Percentiles rank a stretch among this genome's conserved stretches.
phyloP scores from a whole-genome alignment of 2,329 filamentous ascomycete genomes.

The Calonectria pteridis region DNA sequence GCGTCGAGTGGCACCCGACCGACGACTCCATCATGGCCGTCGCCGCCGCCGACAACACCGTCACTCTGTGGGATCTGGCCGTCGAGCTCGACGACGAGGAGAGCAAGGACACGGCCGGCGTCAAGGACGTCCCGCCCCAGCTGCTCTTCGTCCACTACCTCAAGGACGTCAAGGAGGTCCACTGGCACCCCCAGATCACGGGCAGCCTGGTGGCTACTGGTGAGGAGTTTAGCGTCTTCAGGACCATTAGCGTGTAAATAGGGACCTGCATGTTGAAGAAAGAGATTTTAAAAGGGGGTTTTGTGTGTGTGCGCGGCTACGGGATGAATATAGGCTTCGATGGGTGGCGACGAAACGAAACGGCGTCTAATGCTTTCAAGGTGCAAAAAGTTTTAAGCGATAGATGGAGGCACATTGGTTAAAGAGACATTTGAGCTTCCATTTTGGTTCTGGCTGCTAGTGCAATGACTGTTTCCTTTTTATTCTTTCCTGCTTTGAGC shows the following conservation, averaged over 20 bases:
- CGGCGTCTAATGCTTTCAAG: constrained; percentile 8
- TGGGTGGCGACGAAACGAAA: not conserved
- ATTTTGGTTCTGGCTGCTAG: not conserved
- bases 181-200: constrained; percentile 98
- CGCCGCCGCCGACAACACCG: constrained; percentile 91
- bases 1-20: constrained; percentile 96
- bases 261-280: not conserved
- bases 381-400: constrained; percentile 1
- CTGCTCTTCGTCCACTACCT: constrained; percentile 97
- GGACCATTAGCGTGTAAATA: constrained; percentile 81
- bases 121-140: constrained; percentile 93
- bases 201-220: constrained; percentile 92
- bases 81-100: constrained; percentile 98
- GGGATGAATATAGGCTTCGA: not conserved
- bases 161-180: constrained; percentile 92
- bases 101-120: constrained; percentile 87
- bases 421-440: not conserved
- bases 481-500: too few relatives aligned
- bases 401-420: not conserved
- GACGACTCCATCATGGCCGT: constrained; percentile 97
- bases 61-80: constrained; percentile 96
- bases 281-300: not conserved
- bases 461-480: not conserved
- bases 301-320: not conserved
- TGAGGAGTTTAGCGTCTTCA: constrained; percentile 87